Conservation (phyloP, 1,284 basidiomycete genomes). For the Trichosporon coremiiforme region DNA sequence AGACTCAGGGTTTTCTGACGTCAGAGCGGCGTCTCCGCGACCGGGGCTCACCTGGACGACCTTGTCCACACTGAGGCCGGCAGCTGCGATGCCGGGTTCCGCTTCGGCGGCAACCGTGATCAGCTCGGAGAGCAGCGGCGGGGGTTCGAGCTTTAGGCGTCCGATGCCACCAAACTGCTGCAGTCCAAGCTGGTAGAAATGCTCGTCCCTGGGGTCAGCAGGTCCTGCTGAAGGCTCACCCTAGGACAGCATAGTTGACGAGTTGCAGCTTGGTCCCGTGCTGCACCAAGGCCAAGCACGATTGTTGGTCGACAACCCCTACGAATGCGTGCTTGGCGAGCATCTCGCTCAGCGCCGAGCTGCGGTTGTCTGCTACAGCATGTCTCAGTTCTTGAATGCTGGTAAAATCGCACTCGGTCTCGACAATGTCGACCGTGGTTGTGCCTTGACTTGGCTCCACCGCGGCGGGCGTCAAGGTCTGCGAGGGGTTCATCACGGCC, state of each 20-base stretch:
- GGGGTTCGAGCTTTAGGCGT: constrained; percentile 76
- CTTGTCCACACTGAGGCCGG: constrained; percentile 54
- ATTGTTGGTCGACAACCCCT: constrained; percentile 81
- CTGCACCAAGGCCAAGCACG: constrained; percentile 80
- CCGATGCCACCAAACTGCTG: constrained; percentile 86
- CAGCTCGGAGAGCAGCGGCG: constrained; percentile 71
- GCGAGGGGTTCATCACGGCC: constrained; percentile 50
- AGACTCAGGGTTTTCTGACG: constrained; percentile 30
- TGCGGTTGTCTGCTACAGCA: constrained; percentile 60
- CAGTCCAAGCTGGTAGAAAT: constrained; percentile 92
- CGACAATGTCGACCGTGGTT: too few relatives aligned
- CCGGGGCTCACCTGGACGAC: constrained; percentile 68
- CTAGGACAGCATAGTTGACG: constrained; percentile 77
- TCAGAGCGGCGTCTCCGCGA: not conserved
- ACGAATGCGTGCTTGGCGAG: constrained; percentile 88
- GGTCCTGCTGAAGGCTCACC: constrained; percentile 60
- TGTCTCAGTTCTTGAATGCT: constrained; percentile 75
- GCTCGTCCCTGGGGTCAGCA: constrained; percentile 69
- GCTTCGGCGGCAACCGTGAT: constrained; percentile 76
- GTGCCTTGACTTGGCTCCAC: too few relatives aligned
- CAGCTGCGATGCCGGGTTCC: constrained; percentile 59
- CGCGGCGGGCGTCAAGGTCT: too few relatives aligned
- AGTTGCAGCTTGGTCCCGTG: constrained; percentile 86
- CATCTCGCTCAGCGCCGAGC: constrained; percentile 75
- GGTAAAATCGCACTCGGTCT: constrained; percentile 75